These are phyloP conservation scores for Scleroderma citrinum DNA, from an alignment of 768 basidiomycete species.

Conservation along the genomic window DNA sequence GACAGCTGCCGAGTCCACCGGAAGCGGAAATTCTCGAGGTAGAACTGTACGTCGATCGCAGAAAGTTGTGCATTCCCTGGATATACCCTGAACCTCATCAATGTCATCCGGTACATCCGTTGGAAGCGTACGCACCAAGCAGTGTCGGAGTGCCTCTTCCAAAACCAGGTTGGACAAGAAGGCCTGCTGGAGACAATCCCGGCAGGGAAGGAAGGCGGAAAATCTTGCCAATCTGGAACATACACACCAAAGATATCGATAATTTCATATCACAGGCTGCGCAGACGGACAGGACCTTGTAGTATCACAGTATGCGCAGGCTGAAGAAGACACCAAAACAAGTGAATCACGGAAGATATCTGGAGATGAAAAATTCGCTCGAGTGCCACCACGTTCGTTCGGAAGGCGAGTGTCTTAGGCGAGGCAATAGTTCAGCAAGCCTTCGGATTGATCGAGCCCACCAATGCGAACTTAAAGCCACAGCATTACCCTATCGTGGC, in stretches of 20 bases:
- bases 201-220: not conserved
- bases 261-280: conserved; percentile 21
- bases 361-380: conserved; percentile 5
- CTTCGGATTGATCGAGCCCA: conserved; percentile 10
- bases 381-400: conserved; percentile 11
- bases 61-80: not conserved
- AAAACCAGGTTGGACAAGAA: not conserved
- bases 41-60: not conserved
- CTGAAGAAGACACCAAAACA: conserved; percentile 4
- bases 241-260: conserved; percentile 10
- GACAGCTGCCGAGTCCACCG: not conserved
- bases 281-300: conserved; percentile 10
- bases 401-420: conserved; percentile 17
- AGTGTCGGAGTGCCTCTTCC: not conserved
- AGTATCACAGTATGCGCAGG: conserved; percentile 7
- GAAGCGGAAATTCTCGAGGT: not conserved
- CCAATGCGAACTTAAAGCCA: conserved; percentile 22
- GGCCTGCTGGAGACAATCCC: not conserved
- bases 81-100: not conserved
- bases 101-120: not conserved
- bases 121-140: not conserved
- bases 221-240: no score
- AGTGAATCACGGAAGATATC: conserved; percentile 5
- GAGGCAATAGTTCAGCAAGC: conserved; percentile 6
- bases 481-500: conserved; percentile 6